phyloP scores from a whole-genome alignment of 805 yeast genomes.

The Barnettozyma vustinii region DNA sequence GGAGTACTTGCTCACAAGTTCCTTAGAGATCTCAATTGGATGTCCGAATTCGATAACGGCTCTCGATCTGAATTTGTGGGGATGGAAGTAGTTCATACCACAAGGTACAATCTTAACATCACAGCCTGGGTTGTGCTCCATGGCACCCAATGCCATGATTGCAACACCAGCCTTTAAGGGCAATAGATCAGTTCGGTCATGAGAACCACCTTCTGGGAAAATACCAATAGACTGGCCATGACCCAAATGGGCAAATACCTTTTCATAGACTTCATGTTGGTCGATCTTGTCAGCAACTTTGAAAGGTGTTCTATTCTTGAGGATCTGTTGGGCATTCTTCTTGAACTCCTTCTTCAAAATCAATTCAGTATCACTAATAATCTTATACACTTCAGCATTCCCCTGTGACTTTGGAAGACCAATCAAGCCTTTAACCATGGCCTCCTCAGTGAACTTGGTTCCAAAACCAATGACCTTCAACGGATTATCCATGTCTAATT shows the following conservation, averaged over 20 bases:
- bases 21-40: slow-evolving; percentile 64
- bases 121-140: slow-evolving; percentile 68
- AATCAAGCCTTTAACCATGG: slow-evolving; percentile 59
- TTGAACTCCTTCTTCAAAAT: slow-evolving; percentile 66
- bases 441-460: slow-evolving; percentile 56
- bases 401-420: slow-evolving; percentile 79
- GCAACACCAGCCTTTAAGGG: slow-evolving; percentile 98
- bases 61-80: slow-evolving; percentile 90
- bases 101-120: slow-evolving; percentile 89
- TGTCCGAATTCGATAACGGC: slow-evolving; percentile 94
- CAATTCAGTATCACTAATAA: slow-evolving; percentile 69
- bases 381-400: slow-evolving; percentile 59
- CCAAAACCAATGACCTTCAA: slow-evolving; percentile 54
- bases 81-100: slow-evolving; percentile 96
- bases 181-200: slow-evolving; percentile 84
- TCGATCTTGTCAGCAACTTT: slow-evolving; percentile 80
- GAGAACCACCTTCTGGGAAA: slow-evolving; percentile 98
- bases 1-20: slow-evolving; percentile 59
- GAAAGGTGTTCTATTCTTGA: slow-evolving; percentile 49
- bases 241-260: slow-evolving; percentile 79
- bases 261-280: slow-evolving; percentile 76
- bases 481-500: slow-evolving; percentile 48
- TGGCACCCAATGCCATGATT: slow-evolving; percentile 94
- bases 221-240: slow-evolving; percentile 83
- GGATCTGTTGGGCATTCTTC: slow-evolving; percentile 37